Conservation (phyloP, 1,284 basidiomycete species). For the Sanghuangporus weigelae region DNA sequence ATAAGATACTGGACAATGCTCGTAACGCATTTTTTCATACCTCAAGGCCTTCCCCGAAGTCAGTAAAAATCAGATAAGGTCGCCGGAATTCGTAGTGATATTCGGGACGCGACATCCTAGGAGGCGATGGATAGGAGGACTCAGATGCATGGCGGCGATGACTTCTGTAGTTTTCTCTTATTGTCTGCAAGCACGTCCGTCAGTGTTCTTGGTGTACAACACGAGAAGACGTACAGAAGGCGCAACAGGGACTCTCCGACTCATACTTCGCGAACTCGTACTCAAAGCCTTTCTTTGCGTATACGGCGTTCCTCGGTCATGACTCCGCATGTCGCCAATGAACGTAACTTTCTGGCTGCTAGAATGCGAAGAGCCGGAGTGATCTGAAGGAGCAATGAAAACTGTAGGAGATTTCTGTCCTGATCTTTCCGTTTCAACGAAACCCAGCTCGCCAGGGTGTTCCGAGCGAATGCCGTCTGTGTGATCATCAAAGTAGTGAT, state of each 20-base stretch:
- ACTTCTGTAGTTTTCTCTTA: background rate
- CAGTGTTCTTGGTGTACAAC: background rate
- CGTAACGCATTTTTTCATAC: slow-evolving; percentile 1
- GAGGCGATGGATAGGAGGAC: background rate
- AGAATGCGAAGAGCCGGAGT: slow-evolving; percentile 7
- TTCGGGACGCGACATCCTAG: background rate
- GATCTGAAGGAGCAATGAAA: slow-evolving; percentile 1
- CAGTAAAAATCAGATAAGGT: slow-evolving; percentile 19
- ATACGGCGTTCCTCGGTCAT: background rate
- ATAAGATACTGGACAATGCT: background rate
- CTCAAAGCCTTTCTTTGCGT: background rate
- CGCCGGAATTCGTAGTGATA: background rate
- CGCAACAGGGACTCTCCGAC: background rate
- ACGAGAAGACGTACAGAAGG: background rate
- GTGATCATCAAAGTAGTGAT: background rate
- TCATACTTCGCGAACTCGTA: background rate
- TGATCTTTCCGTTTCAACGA: slow-evolving; percentile 1
- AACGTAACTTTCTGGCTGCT: slow-evolving; percentile 9
- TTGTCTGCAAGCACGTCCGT: background rate
- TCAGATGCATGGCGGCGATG: slow-evolving; percentile 1
- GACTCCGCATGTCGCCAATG: background rate
- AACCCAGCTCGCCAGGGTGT: slow-evolving; percentile 8
- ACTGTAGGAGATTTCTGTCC: background rate
- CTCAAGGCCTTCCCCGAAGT: slow-evolving; percentile 18
- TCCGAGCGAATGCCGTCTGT: background rate